Evolutionary conservation across 2,329 filamentous ascomycete genomes (phyloP).

Genomic region (Penicillium sp.): DNA sequence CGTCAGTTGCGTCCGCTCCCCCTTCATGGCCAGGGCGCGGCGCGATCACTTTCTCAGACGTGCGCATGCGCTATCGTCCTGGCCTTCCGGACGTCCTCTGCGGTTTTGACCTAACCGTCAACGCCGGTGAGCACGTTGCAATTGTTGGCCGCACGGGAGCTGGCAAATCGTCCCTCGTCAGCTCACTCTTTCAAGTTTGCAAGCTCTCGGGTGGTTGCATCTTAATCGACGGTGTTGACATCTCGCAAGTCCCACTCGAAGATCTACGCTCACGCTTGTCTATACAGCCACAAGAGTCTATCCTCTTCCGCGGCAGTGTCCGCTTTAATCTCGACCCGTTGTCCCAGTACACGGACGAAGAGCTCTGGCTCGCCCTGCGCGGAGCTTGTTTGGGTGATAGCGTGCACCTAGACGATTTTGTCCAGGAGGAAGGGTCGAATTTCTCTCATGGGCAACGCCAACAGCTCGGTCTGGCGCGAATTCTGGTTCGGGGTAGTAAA

Average conservation of each 20-base stretch:
- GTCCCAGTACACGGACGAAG: background rate
- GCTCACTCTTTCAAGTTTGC: constrained; percentile 70
- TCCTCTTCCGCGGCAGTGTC: constrained; percentile 26
- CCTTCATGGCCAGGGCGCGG: constrained; percentile 25
- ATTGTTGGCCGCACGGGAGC: constrained; percentile 62
- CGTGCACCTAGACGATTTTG: too few relatives aligned
- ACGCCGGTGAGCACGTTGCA: constrained; percentile 27
- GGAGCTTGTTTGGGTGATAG: too few relatives aligned
- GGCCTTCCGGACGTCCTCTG: constrained; percentile 38
- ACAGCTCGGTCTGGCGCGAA: constrained; percentile 68
- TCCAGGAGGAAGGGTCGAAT: too few relatives aligned
- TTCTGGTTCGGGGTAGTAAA: constrained; percentile 64
- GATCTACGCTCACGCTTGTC: background rate
- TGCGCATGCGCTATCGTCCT: constrained; percentile 7
- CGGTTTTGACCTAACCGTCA: background rate
- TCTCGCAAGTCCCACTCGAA: constrained; percentile 63
- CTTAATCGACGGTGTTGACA: constrained; percentile 67
- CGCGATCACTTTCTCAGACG: constrained; percentile 1
- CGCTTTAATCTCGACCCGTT: constrained; percentile 25
- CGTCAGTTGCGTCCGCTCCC: constrained; percentile 41
- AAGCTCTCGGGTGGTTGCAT: constrained; percentile 62
- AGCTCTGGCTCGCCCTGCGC: background rate
- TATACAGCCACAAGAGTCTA: constrained; percentile 66
- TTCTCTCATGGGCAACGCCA: constrained; percentile 77
- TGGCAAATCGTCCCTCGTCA: constrained; percentile 68